Percentiles rank a stretch among this genome's conserved stretches.
These are phyloP conservation scores for Kodamaea neixiangensis DNA, from an alignment of 805 yeast species.

Conservation along the genomic window DNA sequence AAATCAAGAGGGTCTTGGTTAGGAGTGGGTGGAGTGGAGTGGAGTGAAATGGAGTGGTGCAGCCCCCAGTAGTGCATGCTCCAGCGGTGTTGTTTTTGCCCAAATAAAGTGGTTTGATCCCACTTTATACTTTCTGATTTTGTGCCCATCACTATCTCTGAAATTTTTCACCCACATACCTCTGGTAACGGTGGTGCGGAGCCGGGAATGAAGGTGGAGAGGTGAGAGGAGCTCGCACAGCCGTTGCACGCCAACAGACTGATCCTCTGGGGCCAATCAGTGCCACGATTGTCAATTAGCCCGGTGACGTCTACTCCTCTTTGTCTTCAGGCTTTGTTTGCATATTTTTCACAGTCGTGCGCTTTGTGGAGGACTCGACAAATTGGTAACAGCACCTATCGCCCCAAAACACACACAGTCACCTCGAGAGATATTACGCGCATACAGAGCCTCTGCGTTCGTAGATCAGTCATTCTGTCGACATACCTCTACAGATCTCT, in stretches of 20 bases:
- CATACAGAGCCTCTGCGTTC: no score
- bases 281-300: neutral
- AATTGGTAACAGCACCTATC: neutral
- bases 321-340: neutral
- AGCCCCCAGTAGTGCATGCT: no score
- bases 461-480: no score
- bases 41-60: no score
- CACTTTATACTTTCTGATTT: neutral
- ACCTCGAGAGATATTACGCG: constrained; percentile 3
- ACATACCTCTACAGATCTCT: no score
- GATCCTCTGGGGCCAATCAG: neutral
- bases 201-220: no score
- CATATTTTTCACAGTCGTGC: neutral
- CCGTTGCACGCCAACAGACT: neutral
- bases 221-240: neutral
- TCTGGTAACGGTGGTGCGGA: neutral
- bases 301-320: neutral
- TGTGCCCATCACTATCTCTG: neutral
- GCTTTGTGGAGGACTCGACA: neutral
- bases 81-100: no score
- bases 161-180: neutral
- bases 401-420: constrained; percentile 5
- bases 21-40: neutral
- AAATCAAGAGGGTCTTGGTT: neutral
- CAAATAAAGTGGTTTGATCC: neutral